A percentile compares a stretch with the other conserved stretches of the same genome.
phyloP scores from a whole-genome alignment of 805 yeast species.

The Metschnikowia orientalis region DNA sequence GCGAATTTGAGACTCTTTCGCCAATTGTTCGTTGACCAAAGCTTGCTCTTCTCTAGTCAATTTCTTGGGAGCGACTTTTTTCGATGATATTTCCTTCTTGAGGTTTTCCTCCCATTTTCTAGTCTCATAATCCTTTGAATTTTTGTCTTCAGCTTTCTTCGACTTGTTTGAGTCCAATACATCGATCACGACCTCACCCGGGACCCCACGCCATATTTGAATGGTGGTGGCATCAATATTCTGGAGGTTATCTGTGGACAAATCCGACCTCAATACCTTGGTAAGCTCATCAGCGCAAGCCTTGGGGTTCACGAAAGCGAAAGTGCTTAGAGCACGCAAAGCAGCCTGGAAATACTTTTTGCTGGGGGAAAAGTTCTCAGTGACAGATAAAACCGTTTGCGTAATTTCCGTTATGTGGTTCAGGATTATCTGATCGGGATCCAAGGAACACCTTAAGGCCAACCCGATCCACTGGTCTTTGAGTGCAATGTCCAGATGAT shows the following conservation, averaged over 20 bases:
- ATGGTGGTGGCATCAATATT: conserved; percentile 48
- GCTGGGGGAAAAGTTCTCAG: conserved; percentile 24
- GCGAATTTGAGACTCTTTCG: conserved; percentile 58
- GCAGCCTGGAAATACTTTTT: conserved; percentile 51
- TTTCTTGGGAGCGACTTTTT: conserved; percentile 53
- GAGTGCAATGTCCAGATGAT: conserved; percentile 26
- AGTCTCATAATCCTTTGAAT: conserved; percentile 80
- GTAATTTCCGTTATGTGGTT: conserved; percentile 22
- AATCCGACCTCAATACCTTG: conserved; percentile 38
- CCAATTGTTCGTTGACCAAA: conserved; percentile 57
- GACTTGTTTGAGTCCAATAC: conserved; percentile 43
- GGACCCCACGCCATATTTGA: conserved; percentile 62
- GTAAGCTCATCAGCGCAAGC: conserved; percentile 49
- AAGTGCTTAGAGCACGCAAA: conserved; percentile 29
- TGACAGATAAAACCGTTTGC: conserved; percentile 17
- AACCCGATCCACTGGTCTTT: conserved; percentile 75
- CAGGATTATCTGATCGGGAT: conserved; percentile 48
- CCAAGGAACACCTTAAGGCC: conserved; percentile 52
- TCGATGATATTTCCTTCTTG: conserved; percentile 65
- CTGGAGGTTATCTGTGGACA: conserved; percentile 33
- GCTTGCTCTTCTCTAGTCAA: conserved; percentile 73
- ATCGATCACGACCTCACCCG: conserved; percentile 66
- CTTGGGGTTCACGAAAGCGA: conserved; percentile 58
- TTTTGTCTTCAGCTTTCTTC: conserved; percentile 54
- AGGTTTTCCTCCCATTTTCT: conserved; percentile 85